Conservation (phyloP, 2,329 filamentous ascomycete genomes). For the Fusarium robinianum region DNA sequence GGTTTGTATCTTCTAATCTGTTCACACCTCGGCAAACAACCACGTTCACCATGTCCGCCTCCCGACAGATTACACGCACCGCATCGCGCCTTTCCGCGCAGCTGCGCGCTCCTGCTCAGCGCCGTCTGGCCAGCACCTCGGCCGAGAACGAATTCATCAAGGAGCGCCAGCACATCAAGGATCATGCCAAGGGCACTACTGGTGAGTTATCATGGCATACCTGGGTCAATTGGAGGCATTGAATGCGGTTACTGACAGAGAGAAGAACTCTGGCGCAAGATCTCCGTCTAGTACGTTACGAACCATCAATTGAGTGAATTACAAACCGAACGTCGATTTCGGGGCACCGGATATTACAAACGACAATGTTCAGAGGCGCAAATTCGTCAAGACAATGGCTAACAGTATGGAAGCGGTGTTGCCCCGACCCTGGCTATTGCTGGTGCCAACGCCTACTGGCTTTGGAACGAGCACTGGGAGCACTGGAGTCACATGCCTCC, state of each 20-base stretch:
- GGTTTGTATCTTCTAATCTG: slow-evolving; percentile 27
- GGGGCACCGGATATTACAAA: slow-evolving; percentile 22
- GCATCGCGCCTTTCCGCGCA: slow-evolving; percentile 66
- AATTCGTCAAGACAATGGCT: slow-evolving; percentile 21
- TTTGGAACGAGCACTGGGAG: slow-evolving; percentile 97
- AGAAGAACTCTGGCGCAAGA: slow-evolving; percentile 90
- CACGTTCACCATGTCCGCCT: slow-evolving; percentile 62
- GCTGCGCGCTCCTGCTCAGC: slow-evolving; percentile 65
- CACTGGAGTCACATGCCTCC: slow-evolving; percentile 87
- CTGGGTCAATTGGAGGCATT: slow-evolving; percentile 27
- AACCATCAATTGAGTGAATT: slow-evolving; percentile 36
- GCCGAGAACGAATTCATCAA: slow-evolving; percentile 92
- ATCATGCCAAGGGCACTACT: slow-evolving; percentile 82
- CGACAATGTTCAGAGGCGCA: slow-evolving; percentile 10
- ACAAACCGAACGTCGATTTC: slow-evolving; percentile 18
- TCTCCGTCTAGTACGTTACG: slow-evolving; percentile 85
- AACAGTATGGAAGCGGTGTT: slow-evolving; percentile 63
- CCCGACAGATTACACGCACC: slow-evolving; percentile 64
- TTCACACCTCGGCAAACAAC: slow-evolving; percentile 35
- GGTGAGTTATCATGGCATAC: slow-evolving; percentile 59
- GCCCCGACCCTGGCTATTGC: slow-evolving; percentile 74
- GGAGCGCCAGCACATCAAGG: slow-evolving; percentile 87
- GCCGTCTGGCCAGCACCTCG: slow-evolving; percentile 72
- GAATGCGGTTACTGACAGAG: slow-evolving; percentile 40
- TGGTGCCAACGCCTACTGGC: slow-evolving; percentile 80